Evolutionary conservation across 352 stramenopile genomes (phyloP).

Genomic region (Phytophthora litchii): DNA sequence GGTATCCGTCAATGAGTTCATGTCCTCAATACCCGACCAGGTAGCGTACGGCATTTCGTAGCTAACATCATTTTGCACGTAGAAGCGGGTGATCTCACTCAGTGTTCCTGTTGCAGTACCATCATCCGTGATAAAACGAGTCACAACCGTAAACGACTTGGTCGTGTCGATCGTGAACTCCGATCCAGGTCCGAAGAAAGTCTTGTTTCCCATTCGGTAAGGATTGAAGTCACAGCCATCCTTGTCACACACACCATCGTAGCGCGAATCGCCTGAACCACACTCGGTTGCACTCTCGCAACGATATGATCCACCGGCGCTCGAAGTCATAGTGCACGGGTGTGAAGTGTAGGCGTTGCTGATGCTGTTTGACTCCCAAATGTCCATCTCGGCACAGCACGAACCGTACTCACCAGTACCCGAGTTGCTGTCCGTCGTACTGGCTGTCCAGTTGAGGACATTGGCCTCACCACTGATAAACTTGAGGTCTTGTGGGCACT

Average conservation of each 20-base stretch:
- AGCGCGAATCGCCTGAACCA: constrained; percentile 11
- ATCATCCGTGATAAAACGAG: constrained; percentile 34
- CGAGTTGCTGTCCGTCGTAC: constrained; percentile 38
- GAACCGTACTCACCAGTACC: constrained; percentile 52
- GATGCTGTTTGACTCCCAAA: constrained; percentile 61
- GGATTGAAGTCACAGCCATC: constrained; percentile 37
- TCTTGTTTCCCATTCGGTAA: constrained; percentile 36
- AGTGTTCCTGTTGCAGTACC: constrained; percentile 20
- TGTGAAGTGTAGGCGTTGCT: constrained; percentile 54
- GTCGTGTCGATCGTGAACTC: constrained; percentile 30
- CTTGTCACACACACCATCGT: constrained; percentile 35
- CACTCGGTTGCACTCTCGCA: constrained; percentile 24
- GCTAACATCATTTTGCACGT: constrained; percentile 23
- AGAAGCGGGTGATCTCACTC: constrained; percentile 25
- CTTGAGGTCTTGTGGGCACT: constrained; percentile 67
- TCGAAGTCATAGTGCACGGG: constrained; percentile 34
- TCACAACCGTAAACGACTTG: constrained; percentile 32
- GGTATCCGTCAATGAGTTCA: constrained; percentile 29
- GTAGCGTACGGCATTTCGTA: constrained; percentile 22
- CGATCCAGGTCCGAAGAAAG: constrained; percentile 30
- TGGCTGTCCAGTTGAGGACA: constrained; percentile 50
- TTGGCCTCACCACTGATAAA: constrained; percentile 76
- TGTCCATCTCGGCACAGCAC: constrained; percentile 69
- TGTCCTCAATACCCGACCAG: constrained; percentile 18
- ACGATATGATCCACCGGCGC: constrained; percentile 30